These are phyloP conservation scores for Aquilaria agallochum DNA, from an alignment of 441 rosid species.

Conservation along the genomic window DNA sequence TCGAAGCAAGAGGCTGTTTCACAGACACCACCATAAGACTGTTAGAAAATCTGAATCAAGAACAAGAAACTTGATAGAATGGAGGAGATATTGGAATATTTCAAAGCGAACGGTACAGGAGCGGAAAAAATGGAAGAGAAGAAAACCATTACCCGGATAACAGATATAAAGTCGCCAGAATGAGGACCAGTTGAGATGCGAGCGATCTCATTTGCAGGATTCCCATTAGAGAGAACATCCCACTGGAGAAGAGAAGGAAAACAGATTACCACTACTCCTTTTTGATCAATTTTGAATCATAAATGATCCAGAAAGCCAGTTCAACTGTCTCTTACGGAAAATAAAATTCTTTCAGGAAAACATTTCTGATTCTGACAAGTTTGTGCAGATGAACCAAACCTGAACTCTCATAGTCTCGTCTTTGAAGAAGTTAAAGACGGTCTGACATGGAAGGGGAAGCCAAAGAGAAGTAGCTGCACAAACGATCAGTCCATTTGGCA, in stretches of 20 bases:
- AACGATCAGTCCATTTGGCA: slow-evolving; percentile 42
- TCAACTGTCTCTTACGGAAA: too few relatives aligned
- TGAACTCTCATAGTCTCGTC: slow-evolving; percentile 33
- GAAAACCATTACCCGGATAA: slow-evolving; percentile 43
- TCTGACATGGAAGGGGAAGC: slow-evolving; percentile 38
- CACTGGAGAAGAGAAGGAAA: slow-evolving; percentile 43
- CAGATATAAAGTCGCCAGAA: slow-evolving; percentile 41
- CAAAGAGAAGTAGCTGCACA: slow-evolving; percentile 59
- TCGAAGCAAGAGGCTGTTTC: slow-evolving; percentile 24
- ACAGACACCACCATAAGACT: not conserved
- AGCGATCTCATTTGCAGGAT: slow-evolving; percentile 36
- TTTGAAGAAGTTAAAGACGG: slow-evolving; percentile 37
- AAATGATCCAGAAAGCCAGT: too few relatives aligned
- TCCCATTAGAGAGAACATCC: slow-evolving; percentile 50
- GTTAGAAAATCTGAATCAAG: too few relatives aligned
- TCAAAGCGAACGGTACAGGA: not conserved
- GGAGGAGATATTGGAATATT: not conserved
- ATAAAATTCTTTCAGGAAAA: not conserved
- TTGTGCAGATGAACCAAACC: slow-evolving; percentile 26
- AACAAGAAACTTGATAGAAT: not conserved
- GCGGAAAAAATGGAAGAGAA: not conserved
- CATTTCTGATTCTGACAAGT: not conserved
- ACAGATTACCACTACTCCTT: not conserved
- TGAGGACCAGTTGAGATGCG: slow-evolving; percentile 35
- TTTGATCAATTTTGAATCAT: not conserved